Base-by-base conservation (phyloP, 2,329 filamentous ascomycete species). In the Leptosphaerulina australis region DNA sequence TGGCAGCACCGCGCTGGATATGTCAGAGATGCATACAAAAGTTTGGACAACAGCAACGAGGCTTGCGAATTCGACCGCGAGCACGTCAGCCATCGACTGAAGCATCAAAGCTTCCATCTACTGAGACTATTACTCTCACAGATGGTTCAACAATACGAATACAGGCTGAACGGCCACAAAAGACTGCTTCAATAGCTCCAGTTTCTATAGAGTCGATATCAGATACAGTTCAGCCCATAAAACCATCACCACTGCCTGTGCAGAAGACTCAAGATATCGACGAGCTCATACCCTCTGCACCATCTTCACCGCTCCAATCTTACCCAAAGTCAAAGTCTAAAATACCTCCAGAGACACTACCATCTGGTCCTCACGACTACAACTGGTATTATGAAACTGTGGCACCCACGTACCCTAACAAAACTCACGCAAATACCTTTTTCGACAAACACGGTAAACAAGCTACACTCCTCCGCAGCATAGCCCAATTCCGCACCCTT, bases 401-500 rank as follows among this genome's bases (percentile, higher is more conserved):
- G 1, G 47, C 66, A 0, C 69, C 70, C 1, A 62, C 62, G 0
- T 31, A 55, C 5, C 12, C 69, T 56, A 55, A 81, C 65, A 69
- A 76, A 37, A 54, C 63, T 12, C 70, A 73, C 46, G 76, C 78
- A 25, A 64, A 67, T 49, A 53, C 59, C 34, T 81, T 77, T 68
- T 82, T 82, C 70, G 66, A 64, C 28, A 66, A 51, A 11, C 37
- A 67, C 31, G 54, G 59, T 5, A 51, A 57, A 2, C 76, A 76
- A 0, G 57, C 82, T 79, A 5, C 66, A 72, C 79, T 85, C 56
- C 75, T 87, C 47, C 87, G 82, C 77, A 83, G 81, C 3, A 78
- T 81, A 5, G 76, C 78, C 12, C 78, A 81, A 50, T 89, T 89
- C 71, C 82, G 81, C 58, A 74, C 76, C 3, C 81, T 87, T 50